Base-by-base conservation (phyloP, 2,329 filamentous ascomycete species). In the Leptographium radiaticola region DNA sequence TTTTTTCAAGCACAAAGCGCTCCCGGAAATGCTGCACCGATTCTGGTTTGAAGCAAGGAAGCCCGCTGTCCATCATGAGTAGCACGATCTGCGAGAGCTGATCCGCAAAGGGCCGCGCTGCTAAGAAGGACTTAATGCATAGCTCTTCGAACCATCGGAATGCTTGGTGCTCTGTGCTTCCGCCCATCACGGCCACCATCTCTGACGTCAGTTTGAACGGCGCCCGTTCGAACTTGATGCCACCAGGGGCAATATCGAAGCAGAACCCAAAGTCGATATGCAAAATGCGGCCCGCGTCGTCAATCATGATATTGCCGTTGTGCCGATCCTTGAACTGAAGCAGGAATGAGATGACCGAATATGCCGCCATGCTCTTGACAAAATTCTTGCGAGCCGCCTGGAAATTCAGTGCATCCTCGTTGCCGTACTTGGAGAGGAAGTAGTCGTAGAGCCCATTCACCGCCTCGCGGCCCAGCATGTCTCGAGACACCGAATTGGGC, bases 251-350 rank as follows among this genome's bases (percentile, higher is more conserved):
- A 62, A 98, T 97, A 65, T 98, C 94, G 70, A 99, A 98, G 72
- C 91, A 97, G 78, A 98, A 99, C 11, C 93, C 93, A 65, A 98
- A 98, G 68, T 98, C 93, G 61, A 98, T 97, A 72, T 98, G 93
- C 53, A 98, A 80, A 63, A 98, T 95, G 70, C 98, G 93, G 5
- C 94, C 93, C 0, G 86, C 87, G 64, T 96, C 91, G 67, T 98
- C 91, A 59, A 98, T 84, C 94, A 98, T 98, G 74, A 98, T 98
- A 74, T 98, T 98, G 58, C 93, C 93, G 68, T 98, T 98, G 72
- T 98, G 93, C 4, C 93, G 84, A 67, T 99, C 93, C 70, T 99
- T 99, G 83, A 99, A 97, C 65, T 98, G 94, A 40, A 98, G 74
- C 15, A 98, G 75, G 71, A 95, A 98, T 0, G 89, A 94, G 60